Evolutionary conservation across 1,284 basidiomycete genomes (phyloP).

Genomic region (Cryptococcus sp.): DNA sequence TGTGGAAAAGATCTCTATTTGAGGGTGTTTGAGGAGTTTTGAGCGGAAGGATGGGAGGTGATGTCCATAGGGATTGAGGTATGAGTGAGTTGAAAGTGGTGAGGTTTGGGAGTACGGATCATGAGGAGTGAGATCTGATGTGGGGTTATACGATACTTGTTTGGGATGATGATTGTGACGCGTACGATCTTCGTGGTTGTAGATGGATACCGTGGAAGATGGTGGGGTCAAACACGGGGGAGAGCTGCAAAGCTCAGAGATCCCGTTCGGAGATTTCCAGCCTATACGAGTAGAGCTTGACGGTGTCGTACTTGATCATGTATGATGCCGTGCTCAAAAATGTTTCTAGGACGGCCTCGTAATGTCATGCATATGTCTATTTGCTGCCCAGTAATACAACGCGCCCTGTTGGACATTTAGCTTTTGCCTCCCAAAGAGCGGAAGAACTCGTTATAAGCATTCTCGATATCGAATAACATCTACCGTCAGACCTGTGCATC

Average conservation of each 20-base stretch:
- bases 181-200: background rate
- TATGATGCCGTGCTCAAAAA: no score
- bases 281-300: background rate
- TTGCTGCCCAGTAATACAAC: no score
- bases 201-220: background rate
- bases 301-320: background rate
- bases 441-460: constrained; percentile 96
- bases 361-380: no score
- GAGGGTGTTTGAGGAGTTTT: background rate
- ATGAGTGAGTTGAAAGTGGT: background rate
- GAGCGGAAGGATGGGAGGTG: constrained; percentile 2
- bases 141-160: background rate
- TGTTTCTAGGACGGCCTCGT: no score
- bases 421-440: constrained; percentile 57
- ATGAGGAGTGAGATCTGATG: constrained; percentile 4
- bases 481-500: constrained; percentile 42
- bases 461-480: constrained; percentile 94
- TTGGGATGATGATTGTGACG: background rate
- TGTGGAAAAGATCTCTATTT: background rate
- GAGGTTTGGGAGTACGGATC: background rate
- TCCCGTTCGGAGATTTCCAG: constrained; percentile 16
- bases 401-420: background rate
- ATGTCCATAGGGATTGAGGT: background rate
- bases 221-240: constrained; percentile 9
- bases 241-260: constrained; percentile 29